phyloP scores from a whole-genome alignment of 768 basidiomycete species.

The Phylloporus sp. region DNA sequence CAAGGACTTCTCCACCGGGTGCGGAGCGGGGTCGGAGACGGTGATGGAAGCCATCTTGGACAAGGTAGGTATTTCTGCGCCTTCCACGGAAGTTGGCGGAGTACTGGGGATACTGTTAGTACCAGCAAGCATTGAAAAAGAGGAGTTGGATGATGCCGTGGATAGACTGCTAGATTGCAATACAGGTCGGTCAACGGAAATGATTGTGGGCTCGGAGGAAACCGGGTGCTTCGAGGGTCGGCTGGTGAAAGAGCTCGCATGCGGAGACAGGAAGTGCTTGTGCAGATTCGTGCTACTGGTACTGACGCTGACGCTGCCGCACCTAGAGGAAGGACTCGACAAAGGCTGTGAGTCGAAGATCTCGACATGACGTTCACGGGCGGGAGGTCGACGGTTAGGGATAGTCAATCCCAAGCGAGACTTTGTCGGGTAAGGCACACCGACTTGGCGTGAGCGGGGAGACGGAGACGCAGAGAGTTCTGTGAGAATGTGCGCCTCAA shows the following conservation, averaged over 20 bases:
- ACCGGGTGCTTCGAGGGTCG: slow-evolving; percentile 13
- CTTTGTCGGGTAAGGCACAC: slow-evolving; percentile 68
- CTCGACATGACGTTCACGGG: slow-evolving; percentile 62
- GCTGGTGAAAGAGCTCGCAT: slow-evolving; percentile 20
- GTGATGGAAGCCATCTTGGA: slow-evolving; percentile 27
- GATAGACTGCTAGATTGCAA: slow-evolving; percentile 36
- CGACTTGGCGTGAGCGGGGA: slow-evolving; percentile 77
- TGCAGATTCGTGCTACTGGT: slow-evolving; percentile 20
- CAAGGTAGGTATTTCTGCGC: slow-evolving; percentile 38
- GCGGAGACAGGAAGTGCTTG: slow-evolving; percentile 13
- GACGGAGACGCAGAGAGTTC: slow-evolving; percentile 66
- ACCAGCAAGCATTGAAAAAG: slow-evolving; percentile 38
- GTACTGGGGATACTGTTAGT: slow-evolving; percentile 42
- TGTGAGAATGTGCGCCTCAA: slow-evolving; percentile 66
- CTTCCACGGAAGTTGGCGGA: slow-evolving; percentile 49
- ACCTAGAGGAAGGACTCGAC: slow-evolving; percentile 45
- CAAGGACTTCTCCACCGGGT: not conserved
- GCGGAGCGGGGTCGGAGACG: slow-evolving; percentile 8
- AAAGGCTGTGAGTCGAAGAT: slow-evolving; percentile 83
- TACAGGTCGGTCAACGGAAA: slow-evolving; percentile 10
- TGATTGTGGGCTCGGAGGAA: slow-evolving; percentile 2
- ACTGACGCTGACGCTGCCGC: slow-evolving; percentile 30
- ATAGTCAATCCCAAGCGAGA: slow-evolving; percentile 59
- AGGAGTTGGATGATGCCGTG: slow-evolving; percentile 38
- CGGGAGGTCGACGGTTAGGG: slow-evolving; percentile 46